Conservation (phyloP, 768 basidiomycete species). For the Tephrocybe sp. region DNA sequence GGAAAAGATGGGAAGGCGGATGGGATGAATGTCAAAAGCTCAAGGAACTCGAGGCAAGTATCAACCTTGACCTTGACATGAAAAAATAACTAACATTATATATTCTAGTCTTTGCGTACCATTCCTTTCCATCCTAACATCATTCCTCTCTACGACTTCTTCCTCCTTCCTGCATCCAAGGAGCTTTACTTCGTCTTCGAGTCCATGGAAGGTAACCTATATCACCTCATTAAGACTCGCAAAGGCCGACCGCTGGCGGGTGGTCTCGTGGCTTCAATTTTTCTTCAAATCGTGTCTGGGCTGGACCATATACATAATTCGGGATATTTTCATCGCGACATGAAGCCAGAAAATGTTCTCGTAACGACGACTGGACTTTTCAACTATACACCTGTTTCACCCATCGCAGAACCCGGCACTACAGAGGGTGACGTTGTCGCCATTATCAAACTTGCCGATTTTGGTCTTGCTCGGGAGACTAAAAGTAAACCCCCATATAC, state of each 20-base stretch:
- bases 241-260: slow-evolving; percentile 95
- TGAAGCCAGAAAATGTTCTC: slow-evolving; percentile 99
- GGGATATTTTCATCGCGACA: slow-evolving; percentile 98
- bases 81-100: slow-evolving; percentile 14
- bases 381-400: slow-evolving; percentile 84
- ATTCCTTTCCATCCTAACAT: slow-evolving; percentile 96
- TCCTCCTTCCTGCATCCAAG: slow-evolving; percentile 92
- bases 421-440: slow-evolving; percentile 89
- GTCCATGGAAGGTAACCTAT: slow-evolving; percentile 99
- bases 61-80: slow-evolving; percentile 6
- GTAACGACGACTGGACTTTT: slow-evolving; percentile 96
- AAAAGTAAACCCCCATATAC: slow-evolving; percentile 90
- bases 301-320: slow-evolving; percentile 88
- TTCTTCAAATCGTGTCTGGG: slow-evolving; percentile 87
- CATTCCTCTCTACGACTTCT: slow-evolving; percentile 98
- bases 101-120: slow-evolving; percentile 79
- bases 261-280: slow-evolving; percentile 93
- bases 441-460: slow-evolving; percentile 97
- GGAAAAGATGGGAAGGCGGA: slow-evolving; percentile 95
- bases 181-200: slow-evolving; percentile 99
- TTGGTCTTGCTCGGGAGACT: slow-evolving; percentile 93
- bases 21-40: slow-evolving; percentile 96
- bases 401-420: slow-evolving; percentile 57
- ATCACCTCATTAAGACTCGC: slow-evolving; percentile 97
- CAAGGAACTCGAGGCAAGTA: slow-evolving; percentile 90